Evolutionary conservation across 176 grass and related monocot genomes (phyloP).

Genomic region (Phragmites australis): DNA sequence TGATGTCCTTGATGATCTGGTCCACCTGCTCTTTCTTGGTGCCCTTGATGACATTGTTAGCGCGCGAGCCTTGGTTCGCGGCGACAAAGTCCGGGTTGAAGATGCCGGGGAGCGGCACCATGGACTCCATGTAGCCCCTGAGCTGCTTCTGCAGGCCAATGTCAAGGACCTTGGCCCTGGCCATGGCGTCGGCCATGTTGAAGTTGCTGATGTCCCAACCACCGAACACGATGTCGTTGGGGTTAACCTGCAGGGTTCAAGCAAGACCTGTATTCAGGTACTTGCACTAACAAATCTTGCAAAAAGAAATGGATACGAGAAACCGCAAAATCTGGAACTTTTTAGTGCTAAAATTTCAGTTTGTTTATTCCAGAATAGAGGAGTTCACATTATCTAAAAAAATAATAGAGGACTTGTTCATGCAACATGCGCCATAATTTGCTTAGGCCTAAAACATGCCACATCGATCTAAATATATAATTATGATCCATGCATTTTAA

Average conservation of each 20-base stretch:
- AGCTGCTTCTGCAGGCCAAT: conserved; percentile 99
- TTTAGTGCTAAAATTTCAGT: no score
- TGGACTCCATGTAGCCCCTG: conserved; percentile 94
- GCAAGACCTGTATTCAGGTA: no score
- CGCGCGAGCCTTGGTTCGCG: conserved; percentile 74
- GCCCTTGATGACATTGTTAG: conserved; percentile 68
- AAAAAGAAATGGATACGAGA: no score
- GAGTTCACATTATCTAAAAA: no score
- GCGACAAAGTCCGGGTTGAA: conserved; percentile 89
- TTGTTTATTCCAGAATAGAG: no score
- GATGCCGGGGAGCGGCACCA: conserved; percentile 82
- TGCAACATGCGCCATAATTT: no score
- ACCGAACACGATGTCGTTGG: conserved; percentile 87
- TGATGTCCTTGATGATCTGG: conserved; percentile 90
- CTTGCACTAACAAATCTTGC: no score
- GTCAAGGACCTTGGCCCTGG: conserved; percentile 90
- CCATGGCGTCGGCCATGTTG: conserved; percentile 95
- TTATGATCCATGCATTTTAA: neutral
- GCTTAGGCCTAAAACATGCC: no score
- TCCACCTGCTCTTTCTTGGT: conserved; percentile 88
- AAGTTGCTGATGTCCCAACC: conserved; percentile 98
- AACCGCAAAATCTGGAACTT: no score
- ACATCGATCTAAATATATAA: no score
- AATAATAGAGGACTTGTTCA: no score
- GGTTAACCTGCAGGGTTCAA: conserved; percentile 98